Percentiles rank a stretch among this genome's conserved stretches.
Conservation (phyloP, 75 land plant species). For the Azolla pinnata region DNA sequence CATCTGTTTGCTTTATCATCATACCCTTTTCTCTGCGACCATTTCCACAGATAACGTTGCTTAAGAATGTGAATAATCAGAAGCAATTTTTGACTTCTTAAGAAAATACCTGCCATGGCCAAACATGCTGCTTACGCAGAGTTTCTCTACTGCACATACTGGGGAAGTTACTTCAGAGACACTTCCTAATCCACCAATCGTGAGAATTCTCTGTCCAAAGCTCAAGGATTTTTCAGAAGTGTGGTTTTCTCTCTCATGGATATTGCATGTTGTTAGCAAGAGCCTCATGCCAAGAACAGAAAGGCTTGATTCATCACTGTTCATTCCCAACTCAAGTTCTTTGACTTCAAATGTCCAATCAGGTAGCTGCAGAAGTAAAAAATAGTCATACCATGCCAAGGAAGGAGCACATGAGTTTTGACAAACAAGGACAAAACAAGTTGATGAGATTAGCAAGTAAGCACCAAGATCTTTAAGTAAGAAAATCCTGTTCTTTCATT, state of each 20-base stretch:
- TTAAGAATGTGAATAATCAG: background rate
- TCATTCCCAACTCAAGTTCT: slow-evolving; percentile 62
- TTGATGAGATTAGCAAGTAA: no score
- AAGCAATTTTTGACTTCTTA: no score
- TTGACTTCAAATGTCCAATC: slow-evolving; percentile 63
- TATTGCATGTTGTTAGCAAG: slow-evolving; percentile 39
- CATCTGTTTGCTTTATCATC: slow-evolving; percentile 44
- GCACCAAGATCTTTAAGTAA: no score
- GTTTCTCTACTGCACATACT: slow-evolving; percentile 59
- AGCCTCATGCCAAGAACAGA: slow-evolving; percentile 43
- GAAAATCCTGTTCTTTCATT: no score
- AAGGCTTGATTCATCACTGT: slow-evolving; percentile 40
- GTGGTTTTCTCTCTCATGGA: slow-evolving; percentile 39
- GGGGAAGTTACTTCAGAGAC: background rate
- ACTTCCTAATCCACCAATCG: slow-evolving; percentile 6
- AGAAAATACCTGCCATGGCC: slow-evolving; percentile 61
- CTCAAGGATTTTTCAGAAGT: slow-evolving; percentile 30
- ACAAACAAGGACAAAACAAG: no score
- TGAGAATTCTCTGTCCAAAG: slow-evolving; percentile 15
- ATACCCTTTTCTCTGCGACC: slow-evolving; percentile 68
- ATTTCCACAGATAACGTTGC: no score
- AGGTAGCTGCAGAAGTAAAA: slow-evolving; percentile 42
- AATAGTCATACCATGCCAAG: background rate
- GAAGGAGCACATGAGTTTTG: no score
- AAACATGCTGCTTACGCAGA: slow-evolving; percentile 51